Evolutionary conservation across 2,329 filamentous ascomycete genomes (phyloP).

Genomic region (Ophiognomonia clavigignenti-juglandacearum): DNA sequence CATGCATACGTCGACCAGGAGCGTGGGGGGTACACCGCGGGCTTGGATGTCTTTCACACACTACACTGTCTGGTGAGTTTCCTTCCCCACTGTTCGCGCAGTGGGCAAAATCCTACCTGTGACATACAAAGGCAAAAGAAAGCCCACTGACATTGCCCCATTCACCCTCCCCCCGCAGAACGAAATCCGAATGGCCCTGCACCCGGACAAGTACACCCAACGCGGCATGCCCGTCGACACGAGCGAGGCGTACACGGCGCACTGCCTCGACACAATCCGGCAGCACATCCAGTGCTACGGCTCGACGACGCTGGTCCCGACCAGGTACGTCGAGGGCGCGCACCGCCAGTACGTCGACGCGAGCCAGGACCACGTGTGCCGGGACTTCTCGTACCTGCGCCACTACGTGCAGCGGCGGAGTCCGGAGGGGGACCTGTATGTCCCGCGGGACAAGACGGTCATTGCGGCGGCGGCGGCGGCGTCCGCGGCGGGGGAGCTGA

Average conservation of each 20-base stretch:
- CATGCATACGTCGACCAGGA: slow-evolving; percentile 12
- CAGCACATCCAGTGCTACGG: slow-evolving; percentile 21
- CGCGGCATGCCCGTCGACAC: slow-evolving; percentile 2
- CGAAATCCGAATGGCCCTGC: slow-evolving; percentile 17
- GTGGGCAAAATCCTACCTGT: not conserved
- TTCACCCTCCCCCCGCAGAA: too few relatives aligned
- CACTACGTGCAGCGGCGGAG: slow-evolving; percentile 7
- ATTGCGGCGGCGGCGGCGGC: not conserved
- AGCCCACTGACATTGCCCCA: too few relatives aligned
- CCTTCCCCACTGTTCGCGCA: not conserved
- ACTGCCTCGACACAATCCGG: slow-evolving; percentile 20
- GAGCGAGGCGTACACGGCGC: slow-evolving; percentile 14
- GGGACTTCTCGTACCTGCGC: slow-evolving; percentile 16
- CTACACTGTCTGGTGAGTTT: slow-evolving; percentile 18
- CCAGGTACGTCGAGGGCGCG: slow-evolving; percentile 15
- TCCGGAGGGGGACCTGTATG: slow-evolving; percentile 8
- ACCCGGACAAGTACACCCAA: slow-evolving; percentile 17
- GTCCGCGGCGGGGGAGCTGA: too few relatives aligned
- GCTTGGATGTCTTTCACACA: slow-evolving; percentile 19
- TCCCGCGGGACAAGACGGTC: slow-evolving; percentile 7
- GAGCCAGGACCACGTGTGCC: slow-evolving; percentile 20
- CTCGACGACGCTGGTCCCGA: slow-evolving; percentile 19
- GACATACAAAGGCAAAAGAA: too few relatives aligned
- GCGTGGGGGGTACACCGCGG: slow-evolving; percentile 15
- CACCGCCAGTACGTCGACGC: slow-evolving; percentile 20